Percentiles rank a stretch among this genome's conserved stretches.
Evolutionary conservation across 2,329 filamentous ascomycete species (phyloP).

Genomic region (Colletotrichum abscissum): DNA sequence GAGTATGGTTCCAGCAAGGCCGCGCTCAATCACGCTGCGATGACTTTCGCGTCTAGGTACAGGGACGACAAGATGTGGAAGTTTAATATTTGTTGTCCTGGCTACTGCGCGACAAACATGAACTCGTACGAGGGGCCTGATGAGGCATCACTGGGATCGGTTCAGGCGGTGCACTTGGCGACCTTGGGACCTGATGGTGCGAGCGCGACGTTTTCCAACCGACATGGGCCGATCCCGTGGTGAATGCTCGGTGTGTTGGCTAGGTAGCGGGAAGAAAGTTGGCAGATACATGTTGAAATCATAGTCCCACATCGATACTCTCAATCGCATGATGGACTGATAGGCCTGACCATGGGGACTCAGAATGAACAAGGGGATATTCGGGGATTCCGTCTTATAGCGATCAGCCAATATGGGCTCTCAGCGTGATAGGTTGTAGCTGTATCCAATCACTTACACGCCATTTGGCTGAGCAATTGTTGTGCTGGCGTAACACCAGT

Average conservation of each 20-base stretch:
- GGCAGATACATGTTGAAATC: not conserved
- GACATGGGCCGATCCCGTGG: slow-evolving; percentile 16
- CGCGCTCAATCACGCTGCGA: slow-evolving; percentile 22
- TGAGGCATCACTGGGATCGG: slow-evolving; percentile 24
- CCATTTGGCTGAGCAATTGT: not conserved
- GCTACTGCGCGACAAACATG: slow-evolving; percentile 28
- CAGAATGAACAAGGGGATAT: too few relatives aligned
- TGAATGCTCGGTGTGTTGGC: not conserved
- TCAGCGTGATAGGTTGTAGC: too few relatives aligned
- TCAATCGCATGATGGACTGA: too few relatives aligned
- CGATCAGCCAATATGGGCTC: too few relatives aligned
- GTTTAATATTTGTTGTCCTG: slow-evolving; percentile 29
- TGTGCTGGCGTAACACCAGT: not conserved
- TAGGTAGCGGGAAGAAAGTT: not conserved
- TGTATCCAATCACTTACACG: too few relatives aligned
- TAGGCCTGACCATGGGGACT: too few relatives aligned
- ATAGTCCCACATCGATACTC: not conserved
- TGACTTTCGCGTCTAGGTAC: slow-evolving; percentile 14
- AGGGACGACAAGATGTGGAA: slow-evolving; percentile 19
- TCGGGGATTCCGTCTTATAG: fast-evolving
- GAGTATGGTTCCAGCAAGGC: slow-evolving; percentile 31
- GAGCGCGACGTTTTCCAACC: slow-evolving; percentile 13
- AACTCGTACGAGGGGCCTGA: slow-evolving; percentile 4
- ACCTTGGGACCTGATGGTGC: slow-evolving; percentile 19
- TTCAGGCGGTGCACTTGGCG: slow-evolving; percentile 21